phyloP scores from a whole-genome alignment of 441 rosid species.

The Iberis amara region DNA sequence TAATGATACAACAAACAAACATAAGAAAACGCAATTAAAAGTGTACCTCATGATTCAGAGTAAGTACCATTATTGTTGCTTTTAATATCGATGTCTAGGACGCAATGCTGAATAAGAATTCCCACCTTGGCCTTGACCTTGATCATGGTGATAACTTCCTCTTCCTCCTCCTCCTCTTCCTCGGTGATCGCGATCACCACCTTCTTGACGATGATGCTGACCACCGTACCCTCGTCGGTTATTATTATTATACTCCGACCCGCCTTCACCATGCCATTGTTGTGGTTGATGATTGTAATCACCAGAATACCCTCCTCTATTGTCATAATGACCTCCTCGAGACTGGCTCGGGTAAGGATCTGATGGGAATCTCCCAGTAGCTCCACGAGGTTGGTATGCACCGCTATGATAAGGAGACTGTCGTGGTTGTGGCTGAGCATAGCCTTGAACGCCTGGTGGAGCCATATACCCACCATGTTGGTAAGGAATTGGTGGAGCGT shows the following conservation, averaged over 20 bases:
- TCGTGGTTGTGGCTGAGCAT: slow-evolving; percentile 20
- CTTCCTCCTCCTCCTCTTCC: slow-evolving; percentile 20
- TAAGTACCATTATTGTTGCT: too few relatives aligned
- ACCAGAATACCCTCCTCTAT: slow-evolving; percentile 25
- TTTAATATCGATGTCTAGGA: too few relatives aligned
- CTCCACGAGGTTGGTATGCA: slow-evolving; percentile 35
- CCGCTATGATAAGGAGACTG: slow-evolving; percentile 28
- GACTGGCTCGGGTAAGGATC: slow-evolving; percentile 33
- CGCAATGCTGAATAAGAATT: too few relatives aligned
- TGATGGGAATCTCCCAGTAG: slow-evolving; percentile 34
- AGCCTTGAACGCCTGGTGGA: slow-evolving; percentile 30
- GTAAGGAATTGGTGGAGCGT: slow-evolving; percentile 27
- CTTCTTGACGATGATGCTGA: slow-evolving; percentile 28
- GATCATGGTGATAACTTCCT: slow-evolving; percentile 29
- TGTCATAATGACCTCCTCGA: slow-evolving; percentile 38
- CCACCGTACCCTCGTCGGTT: slow-evolving; percentile 29
- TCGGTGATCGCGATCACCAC: slow-evolving; percentile 25
- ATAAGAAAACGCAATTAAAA: not conserved
- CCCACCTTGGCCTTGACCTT: too few relatives aligned
- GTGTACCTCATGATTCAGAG: too few relatives aligned
- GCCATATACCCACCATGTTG: slow-evolving; percentile 26
- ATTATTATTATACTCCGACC: slow-evolving; percentile 21
- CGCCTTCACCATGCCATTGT: slow-evolving; percentile 27
- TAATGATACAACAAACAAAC: too few relatives aligned
- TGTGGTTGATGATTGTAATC: slow-evolving; percentile 27